Conservation (phyloP, 2,329 filamentous ascomycete genomes). For the Beauveria rudraprayagi region DNA sequence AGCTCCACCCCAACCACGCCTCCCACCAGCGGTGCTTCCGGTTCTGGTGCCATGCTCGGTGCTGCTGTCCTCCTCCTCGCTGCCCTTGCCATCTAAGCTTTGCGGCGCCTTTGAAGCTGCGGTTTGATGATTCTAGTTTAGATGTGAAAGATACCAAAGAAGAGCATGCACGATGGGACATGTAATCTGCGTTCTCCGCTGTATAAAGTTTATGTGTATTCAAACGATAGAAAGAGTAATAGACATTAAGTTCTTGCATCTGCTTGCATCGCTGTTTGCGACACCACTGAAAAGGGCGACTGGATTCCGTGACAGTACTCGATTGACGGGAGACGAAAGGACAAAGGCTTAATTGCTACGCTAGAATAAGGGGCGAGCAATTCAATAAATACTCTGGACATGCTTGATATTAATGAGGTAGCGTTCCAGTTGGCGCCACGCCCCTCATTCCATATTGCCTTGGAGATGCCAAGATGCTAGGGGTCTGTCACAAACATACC, state of each 20-base stretch:
- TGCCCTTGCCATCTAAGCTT: constrained; percentile 1
- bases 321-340: neutral
- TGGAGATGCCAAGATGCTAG: too few species aligned
- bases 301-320: neutral
- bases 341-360: neutral
- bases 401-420: neutral
- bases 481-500: too few species aligned
- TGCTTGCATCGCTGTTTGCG: too few species aligned
- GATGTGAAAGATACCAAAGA: neutral
- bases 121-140: neutral
- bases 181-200: neutral
- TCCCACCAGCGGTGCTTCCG: constrained; percentile 16
- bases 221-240: neutral
- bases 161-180: neutral
- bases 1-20: neutral
- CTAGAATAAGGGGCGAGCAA: neutral
- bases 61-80: constrained; percentile 7
- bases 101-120: neutral
- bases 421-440: neutral
- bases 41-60: constrained; percentile 14
- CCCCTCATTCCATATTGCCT: neutral
- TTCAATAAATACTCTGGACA: neutral
- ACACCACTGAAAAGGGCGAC: too few species aligned
- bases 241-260: neutral
- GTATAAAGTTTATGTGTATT: neutral